phyloP scores from a whole-genome alignment of 202 grass and related monocot species.

The Brachypodium distachyon region DNA sequence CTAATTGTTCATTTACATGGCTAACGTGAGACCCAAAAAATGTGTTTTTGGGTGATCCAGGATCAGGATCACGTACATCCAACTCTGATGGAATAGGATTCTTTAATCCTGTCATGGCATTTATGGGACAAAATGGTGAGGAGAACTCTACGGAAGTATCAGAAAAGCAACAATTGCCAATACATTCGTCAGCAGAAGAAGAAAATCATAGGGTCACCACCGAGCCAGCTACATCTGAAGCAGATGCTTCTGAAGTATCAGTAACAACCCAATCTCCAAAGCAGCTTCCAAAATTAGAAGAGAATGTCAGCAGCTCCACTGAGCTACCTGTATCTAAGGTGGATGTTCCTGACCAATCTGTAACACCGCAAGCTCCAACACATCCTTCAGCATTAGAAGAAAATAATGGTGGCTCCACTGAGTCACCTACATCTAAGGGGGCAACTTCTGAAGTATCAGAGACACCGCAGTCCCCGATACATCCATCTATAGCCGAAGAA shows the following conservation, averaged over 20 bases:
- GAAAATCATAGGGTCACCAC: slow-evolving; percentile 29
- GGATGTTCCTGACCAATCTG: slow-evolving; percentile 31
- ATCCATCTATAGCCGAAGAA: slow-evolving; percentile 31
- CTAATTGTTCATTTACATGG: not conserved
- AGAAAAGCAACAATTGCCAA: slow-evolving; percentile 16
- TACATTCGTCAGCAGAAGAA: slow-evolving; percentile 27
- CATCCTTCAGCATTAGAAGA: slow-evolving; percentile 37
- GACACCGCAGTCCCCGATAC: slow-evolving; percentile 10
- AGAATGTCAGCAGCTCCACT: slow-evolving; percentile 17
- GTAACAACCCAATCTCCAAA: slow-evolving; percentile 28
- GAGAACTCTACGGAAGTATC: slow-evolving; percentile 38
- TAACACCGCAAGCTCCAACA: slow-evolving; percentile 16
- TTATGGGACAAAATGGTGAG: slow-evolving; percentile 76
- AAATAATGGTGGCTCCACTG: slow-evolving; percentile 7
- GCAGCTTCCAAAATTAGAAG: slow-evolving; percentile 37
- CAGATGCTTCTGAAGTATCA: slow-evolving; percentile 40
- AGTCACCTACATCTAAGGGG: slow-evolving; percentile 20
- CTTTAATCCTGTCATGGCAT: slow-evolving; percentile 83
- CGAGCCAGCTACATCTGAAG: slow-evolving; percentile 24
- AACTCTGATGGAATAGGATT: slow-evolving; percentile 59
- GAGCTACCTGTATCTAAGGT: slow-evolving; percentile 26
- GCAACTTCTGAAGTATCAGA: slow-evolving; percentile 19
- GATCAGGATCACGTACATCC: slow-evolving; percentile 52
- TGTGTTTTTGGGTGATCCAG: slow-evolving; percentile 18
- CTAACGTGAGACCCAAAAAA: not conserved